phyloP scores from a whole-genome alignment of 129 eudicot species.

The Silybum marianum region DNA sequence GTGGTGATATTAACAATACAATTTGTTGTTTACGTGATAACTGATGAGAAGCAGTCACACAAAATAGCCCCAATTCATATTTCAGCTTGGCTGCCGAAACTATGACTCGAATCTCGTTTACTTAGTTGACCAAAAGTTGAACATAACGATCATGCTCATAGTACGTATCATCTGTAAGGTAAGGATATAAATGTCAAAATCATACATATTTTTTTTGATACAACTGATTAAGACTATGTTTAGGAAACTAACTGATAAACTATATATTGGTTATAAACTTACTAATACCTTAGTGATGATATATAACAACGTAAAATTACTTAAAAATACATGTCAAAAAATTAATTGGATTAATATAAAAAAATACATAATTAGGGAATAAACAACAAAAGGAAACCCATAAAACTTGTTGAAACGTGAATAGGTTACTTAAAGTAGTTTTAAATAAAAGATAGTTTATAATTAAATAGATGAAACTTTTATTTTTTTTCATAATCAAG shows the following conservation, averaged over 20 bases:
- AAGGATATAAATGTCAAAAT: not conserved
- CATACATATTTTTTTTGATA: not conserved
- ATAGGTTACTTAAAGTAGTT: not conserved
- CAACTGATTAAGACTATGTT: not conserved
- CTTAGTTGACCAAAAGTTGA: not conserved
- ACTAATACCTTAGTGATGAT: not conserved
- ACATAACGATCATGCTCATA: not conserved
- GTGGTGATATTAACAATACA: not conserved
- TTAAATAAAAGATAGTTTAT: not conserved
- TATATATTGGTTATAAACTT: not conserved
- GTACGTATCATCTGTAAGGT: not conserved
- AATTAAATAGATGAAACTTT: not conserved
- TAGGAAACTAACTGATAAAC: not conserved
- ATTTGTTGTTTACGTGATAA: not conserved
- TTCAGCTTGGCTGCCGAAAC: no score
- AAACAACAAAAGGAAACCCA: not conserved
- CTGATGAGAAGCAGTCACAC: no score
- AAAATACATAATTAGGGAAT: no score
- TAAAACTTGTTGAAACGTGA: not conserved
- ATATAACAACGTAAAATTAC: not conserved
- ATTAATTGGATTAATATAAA: no score
- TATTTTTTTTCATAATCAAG: not conserved
- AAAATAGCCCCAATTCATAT: no score
- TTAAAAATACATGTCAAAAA: not conserved
- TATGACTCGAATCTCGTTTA: not conserved